phyloP scores from a whole-genome alignment of 1,284 basidiomycete species.

The Ceratobasidium sp. region DNA sequence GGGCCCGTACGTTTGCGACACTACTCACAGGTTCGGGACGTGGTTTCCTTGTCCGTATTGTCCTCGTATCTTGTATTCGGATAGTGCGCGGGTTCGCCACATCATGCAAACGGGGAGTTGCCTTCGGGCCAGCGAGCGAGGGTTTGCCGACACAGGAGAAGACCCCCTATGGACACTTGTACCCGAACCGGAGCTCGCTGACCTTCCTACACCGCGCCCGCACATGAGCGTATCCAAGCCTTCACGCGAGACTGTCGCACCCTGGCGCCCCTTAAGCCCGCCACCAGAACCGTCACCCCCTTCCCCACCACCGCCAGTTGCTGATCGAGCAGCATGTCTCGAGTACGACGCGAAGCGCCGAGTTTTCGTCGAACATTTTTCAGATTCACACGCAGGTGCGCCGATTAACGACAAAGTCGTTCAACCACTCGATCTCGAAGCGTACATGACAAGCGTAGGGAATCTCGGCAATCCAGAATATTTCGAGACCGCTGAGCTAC shows the following conservation, averaged over 20 bases:
- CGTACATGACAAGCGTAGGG: conserved; percentile 13
- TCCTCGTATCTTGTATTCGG: not conserved
- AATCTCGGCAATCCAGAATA: conserved; percentile 12
- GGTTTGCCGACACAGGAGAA: no score
- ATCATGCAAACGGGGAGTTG: not conserved
- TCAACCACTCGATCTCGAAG: not conserved
- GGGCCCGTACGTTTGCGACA: conserved; percentile 6
- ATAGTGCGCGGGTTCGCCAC: not conserved
- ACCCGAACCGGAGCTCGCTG: no score
- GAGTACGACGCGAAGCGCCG: conserved; percentile 5
- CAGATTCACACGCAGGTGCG: conserved; percentile 6
- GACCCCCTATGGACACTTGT: not conserved
- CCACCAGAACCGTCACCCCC: not conserved
- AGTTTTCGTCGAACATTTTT: conserved; percentile 15
- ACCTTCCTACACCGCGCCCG: no score
- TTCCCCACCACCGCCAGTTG: not conserved
- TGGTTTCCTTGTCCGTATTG: conserved; percentile 4
- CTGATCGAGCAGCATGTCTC: not conserved
- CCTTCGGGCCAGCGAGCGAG: not conserved
- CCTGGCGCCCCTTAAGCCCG: not conserved
- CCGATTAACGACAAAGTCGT: conserved; percentile 6
- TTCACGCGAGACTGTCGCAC: not conserved
- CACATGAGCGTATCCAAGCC: no score
- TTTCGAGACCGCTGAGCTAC: conserved; percentile 12
- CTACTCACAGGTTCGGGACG: conserved; percentile 1